Base-by-base conservation (phyloP, 306 rosid genomes). In the Alnus glutinosa region DNA sequence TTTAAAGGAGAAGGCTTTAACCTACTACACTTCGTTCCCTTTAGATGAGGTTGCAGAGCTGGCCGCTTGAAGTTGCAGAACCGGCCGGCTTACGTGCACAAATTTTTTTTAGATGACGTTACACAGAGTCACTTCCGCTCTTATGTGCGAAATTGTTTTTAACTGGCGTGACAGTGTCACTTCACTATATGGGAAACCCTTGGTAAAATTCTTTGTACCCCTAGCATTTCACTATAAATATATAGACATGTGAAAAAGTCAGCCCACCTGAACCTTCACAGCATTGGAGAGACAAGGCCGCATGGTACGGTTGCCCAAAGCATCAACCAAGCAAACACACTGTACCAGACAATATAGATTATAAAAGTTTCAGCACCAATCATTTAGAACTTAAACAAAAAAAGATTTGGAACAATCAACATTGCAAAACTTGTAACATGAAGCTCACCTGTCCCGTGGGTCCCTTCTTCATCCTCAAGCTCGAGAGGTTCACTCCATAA, bases 271-370 rank as follows among this genome's bases (percentile, higher is more conserved):
- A 83, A 92, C 86, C 87, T 90, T 95, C 70, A 91, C 97, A 32
- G 98, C 97, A 84, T 84, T 92, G 7, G 97, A 90, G 78, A 95
- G 96, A 85, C 90, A 91, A 48, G 98, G 98, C 18, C 99, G 96
- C 99, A 93, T 91, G 36, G 99, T 95, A 11, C 99, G 96, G 77
- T 93, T 93, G 16, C 94, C 98, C 82, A 71, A 49, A 1, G 78
- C 90, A 78, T 95, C 99, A 75, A 95, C 98, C 88, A 95, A 84
- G 91, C 99, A 95, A 86, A 95, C 98, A 84, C 99, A 95, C 96
- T 95, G 89, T 69, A 34, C 59, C 23, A 82, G 37, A 83, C 61
- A 74, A 78, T 4, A 74, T 76, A 71, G 15, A 74, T 51, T 81
- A 74, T 30, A 73, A 68, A 36, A 14, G 39, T 52, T 76, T 66